Conservation (phyloP, 75 land plant genomes). For the Pseudotsuga menziesii region DNA sequence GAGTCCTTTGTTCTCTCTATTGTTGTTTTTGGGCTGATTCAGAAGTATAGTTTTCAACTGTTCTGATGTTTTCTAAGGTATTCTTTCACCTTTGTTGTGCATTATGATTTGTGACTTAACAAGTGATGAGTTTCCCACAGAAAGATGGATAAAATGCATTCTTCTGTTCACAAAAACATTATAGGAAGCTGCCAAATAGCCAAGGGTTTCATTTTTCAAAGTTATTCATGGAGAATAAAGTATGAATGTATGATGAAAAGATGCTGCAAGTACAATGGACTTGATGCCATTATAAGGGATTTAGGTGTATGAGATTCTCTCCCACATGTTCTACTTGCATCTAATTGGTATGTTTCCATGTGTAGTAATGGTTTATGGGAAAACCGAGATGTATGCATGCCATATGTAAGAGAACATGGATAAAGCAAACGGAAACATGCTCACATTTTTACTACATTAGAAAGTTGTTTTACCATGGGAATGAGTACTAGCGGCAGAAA, state of each 20-base stretch:
- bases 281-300: neutral
- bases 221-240: neutral
- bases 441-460: neutral
- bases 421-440: neutral
- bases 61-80: no score
- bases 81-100: no score
- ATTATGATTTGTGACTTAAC: no score
- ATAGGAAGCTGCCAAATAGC: no score
- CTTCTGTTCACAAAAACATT: no score
- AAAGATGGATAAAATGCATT: no score
- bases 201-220: no score
- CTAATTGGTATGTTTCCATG: neutral
- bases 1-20: no score
- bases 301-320: neutral
- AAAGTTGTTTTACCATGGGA: neutral
- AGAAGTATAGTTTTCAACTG: no score
- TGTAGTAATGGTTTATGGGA: neutral
- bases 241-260: neutral
- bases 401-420: neutral
- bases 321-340: neutral
- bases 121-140: no score
- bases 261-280: neutral
- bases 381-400: neutral
- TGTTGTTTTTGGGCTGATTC: no score
- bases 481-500: no score